Percentiles rank a stretch among this genome's conserved stretches.
phyloP scores from a whole-genome alignment of 805 yeast species.

The Teunomyces tritomae region DNA sequence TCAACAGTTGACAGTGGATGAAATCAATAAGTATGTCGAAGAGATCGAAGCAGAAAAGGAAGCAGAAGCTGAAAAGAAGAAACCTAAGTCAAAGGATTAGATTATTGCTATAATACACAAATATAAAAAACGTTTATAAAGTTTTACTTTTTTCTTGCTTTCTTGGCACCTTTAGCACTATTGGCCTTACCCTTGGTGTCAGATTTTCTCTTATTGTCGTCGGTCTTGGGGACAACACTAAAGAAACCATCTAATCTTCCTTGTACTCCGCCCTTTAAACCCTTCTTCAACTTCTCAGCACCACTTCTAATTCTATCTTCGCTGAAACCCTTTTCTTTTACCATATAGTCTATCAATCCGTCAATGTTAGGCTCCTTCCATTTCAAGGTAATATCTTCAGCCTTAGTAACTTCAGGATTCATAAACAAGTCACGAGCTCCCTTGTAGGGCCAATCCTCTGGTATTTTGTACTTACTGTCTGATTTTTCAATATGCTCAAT shows the following conservation, averaged over 20 bases:
- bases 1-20: constrained; percentile 61
- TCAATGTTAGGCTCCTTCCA: constrained; percentile 90
- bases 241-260: constrained; percentile 93
- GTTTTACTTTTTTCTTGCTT: constrained; percentile 17
- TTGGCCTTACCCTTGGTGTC: constrained; percentile 28
- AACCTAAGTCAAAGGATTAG: constrained; percentile 27
- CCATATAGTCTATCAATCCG: constrained; percentile 79
- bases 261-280: constrained; percentile 80
- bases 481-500: constrained; percentile 60
- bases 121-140: background rate
- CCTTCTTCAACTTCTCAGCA: constrained; percentile 79
- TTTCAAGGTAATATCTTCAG: constrained; percentile 63
- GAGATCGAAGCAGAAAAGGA: constrained; percentile 86
- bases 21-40: constrained; percentile 70
- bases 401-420: constrained; percentile 73
- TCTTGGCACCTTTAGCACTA: constrained; percentile 13
- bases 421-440: constrained; percentile 84
- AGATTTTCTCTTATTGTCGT: constrained; percentile 31
- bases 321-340: constrained; percentile 82
- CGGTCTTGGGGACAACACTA: constrained; percentile 53
- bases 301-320: constrained; percentile 91
- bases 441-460: constrained; percentile 91
- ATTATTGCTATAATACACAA: background rate
- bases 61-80: constrained; percentile 76
- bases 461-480: constrained; percentile 69